Evolutionary conservation across 2,329 filamentous ascomycete genomes (phyloP).

Genomic region (Bipolaris sorokiniana): DNA sequence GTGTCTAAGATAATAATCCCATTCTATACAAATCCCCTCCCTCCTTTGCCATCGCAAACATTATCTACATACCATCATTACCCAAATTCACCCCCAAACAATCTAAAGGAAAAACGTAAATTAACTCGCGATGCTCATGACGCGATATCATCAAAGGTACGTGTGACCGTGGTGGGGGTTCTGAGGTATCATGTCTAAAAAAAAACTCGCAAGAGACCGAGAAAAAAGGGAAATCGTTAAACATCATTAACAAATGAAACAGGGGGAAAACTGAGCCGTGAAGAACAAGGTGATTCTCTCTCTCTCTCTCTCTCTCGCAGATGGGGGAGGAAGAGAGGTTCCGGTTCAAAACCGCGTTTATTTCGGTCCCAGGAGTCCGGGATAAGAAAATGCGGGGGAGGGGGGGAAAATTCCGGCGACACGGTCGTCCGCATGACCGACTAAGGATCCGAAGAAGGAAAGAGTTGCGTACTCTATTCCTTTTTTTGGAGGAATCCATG

Average conservation of each 20-base stretch:
- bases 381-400: not conserved
- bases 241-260: not conserved
- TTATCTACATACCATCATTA: too few relatives aligned
- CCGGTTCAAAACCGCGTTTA: not conserved
- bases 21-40: too few relatives aligned
- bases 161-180: not conserved
- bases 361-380: not conserved
- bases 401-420: not conserved
- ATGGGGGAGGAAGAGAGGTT: too few relatives aligned
- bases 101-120: not conserved
- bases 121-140: not conserved
- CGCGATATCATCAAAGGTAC: not conserved
- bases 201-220: not conserved
- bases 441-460: not conserved
- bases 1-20: too few relatives aligned
- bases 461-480: not conserved
- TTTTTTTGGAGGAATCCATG: not conserved
- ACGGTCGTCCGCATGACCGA: not conserved
- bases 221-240: not conserved
- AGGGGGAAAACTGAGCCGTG: too few relatives aligned
- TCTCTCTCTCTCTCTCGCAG: too few relatives aligned
- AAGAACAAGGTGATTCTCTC: too few relatives aligned
- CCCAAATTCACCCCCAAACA: too few relatives aligned
- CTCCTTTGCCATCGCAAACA: too few relatives aligned
- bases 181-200: constrained; percentile 4